phyloP scores from a whole-genome alignment of 1,284 basidiomycete species.

The Cerioporus squamosus region DNA sequence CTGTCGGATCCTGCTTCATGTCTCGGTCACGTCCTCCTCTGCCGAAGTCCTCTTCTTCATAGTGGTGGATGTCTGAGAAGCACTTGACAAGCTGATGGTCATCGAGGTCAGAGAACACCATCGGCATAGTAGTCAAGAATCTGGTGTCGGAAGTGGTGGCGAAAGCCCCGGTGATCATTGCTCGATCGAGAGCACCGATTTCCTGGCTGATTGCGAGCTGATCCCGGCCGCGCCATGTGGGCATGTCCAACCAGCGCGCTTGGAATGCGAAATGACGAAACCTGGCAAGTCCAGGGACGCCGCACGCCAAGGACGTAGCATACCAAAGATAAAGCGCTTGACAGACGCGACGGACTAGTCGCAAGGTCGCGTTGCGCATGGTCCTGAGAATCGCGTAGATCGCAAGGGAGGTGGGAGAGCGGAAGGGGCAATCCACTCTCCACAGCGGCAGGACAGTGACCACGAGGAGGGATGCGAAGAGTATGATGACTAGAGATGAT shows the following conservation, averaged over 20 bases:
- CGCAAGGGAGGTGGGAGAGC: constrained; percentile 21
- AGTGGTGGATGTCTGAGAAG: too few relatives aligned
- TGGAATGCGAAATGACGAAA: too few relatives aligned
- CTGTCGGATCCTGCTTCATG: too few relatives aligned
- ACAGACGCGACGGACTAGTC: neutral
- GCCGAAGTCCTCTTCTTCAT: too few relatives aligned
- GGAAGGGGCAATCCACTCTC: constrained; percentile 17
- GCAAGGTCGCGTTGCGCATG: neutral
- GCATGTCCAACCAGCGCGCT: neutral
- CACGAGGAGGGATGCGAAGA: neutral
- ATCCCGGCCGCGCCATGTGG: neutral
- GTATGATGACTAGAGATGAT: constrained; percentile 10
- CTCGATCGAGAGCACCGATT: neutral
- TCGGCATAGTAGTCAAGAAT: too few relatives aligned
- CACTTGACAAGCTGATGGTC: too few relatives aligned
- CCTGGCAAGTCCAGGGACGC: too few relatives aligned
- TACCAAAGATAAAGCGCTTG: too few relatives aligned
- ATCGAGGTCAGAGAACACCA: too few relatives aligned
- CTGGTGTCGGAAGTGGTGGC: neutral
- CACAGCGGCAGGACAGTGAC: constrained; percentile 19
- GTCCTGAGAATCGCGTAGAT: neutral
- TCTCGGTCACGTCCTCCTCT: too few relatives aligned
- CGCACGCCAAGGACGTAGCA: neutral
- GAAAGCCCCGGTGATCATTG: neutral
- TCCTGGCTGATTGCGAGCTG: neutral